Evolutionary conservation across 1,284 basidiomycete genomes (phyloP).

Genomic region (Mrakiaceae sp.): DNA sequence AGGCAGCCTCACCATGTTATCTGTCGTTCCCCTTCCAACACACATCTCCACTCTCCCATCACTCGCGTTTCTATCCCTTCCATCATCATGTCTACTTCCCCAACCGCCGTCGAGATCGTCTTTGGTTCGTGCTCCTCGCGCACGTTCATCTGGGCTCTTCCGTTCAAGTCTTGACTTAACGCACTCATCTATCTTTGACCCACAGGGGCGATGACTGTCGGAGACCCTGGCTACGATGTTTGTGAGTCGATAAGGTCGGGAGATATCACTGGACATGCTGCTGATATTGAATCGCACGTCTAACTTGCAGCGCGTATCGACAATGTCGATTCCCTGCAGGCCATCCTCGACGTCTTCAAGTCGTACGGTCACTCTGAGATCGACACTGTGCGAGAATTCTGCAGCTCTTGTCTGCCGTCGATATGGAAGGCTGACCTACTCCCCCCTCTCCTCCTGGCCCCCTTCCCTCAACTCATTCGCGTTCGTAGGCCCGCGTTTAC

Average conservation of each 20-base stretch:
- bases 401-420: no score
- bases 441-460: no score
- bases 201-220: conserved; percentile 25
- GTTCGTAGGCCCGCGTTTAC: background rate
- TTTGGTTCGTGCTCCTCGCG: background rate
- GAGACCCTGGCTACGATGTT: conserved; percentile 22
- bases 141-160: background rate
- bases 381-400: conserved; percentile 27
- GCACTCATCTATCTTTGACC: background rate
- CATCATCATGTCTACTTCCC: background rate
- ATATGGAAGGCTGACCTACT: no score
- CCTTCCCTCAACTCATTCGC: no score
- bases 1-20: no score
- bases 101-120: conserved; percentile 14
- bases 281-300: no score
- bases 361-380: conserved; percentile 31
- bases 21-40: no score
- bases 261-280: no score
- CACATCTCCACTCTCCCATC: no score
- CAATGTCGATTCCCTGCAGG: conserved; percentile 26
- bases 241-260: no score
- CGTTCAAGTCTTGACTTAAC: background rate
- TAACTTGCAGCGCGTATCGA: conserved; percentile 22
- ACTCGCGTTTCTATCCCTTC: no score
- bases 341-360: conserved; percentile 31